Conservation (phyloP, 1,139 yeast genomes). For the Meyerozyma sp. region DNA sequence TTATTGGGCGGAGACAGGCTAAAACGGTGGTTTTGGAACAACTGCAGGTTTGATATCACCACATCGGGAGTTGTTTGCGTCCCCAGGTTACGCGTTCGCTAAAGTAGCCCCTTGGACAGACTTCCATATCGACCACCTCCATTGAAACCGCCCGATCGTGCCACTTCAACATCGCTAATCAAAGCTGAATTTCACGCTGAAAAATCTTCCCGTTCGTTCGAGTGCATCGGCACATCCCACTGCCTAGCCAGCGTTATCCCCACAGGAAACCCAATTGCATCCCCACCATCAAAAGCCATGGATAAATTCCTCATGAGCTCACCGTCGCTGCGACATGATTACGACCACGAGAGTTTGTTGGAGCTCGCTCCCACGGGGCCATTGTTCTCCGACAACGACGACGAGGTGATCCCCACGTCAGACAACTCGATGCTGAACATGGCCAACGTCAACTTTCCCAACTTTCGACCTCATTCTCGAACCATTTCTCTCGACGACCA, state of each 20-base stretch:
- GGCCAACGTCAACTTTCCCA: slow-evolving; percentile 4
- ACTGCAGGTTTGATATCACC: background rate
- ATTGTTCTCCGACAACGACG: slow-evolving; percentile 7
- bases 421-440: slow-evolving; percentile 8
- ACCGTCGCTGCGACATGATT: slow-evolving; percentile 35
- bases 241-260: background rate
- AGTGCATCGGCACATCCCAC: too few relatives aligned
- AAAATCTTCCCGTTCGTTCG: background rate
- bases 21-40: background rate
- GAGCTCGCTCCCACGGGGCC: slow-evolving; percentile 7
- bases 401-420: slow-evolving; percentile 2
- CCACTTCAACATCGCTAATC: too few relatives aligned
- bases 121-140: too few relatives aligned
- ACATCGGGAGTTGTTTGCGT: too few relatives aligned
- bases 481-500: slow-evolving; percentile 1
- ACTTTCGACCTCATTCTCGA: background rate
- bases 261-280: background rate
- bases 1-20: background rate
- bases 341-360: slow-evolving; percentile 14
- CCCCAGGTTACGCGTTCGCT: too few relatives aligned
- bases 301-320: slow-evolving; percentile 43
- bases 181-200: too few relatives aligned
- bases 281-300: slow-evolving; percentile 16
- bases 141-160: too few relatives aligned
- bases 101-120: too few relatives aligned